These are phyloP conservation scores for Fusarium sp. DNA, from an alignment of 2,329 filamentous ascomycete genomes.

Conservation along the genomic window DNA sequence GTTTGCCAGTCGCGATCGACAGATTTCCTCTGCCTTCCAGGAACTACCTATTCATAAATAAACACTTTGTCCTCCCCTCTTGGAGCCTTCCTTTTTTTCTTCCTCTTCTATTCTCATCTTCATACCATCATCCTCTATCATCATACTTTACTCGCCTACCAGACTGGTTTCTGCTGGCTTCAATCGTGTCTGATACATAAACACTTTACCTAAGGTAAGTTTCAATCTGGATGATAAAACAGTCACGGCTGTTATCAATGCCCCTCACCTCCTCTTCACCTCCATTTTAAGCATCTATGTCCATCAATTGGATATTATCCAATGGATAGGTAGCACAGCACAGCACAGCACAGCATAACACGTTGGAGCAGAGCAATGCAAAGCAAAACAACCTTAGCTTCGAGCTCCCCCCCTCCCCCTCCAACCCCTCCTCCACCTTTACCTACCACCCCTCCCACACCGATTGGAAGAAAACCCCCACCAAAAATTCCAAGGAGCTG, in stretches of 20 bases:
- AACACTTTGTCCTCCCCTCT: conserved; percentile 35
- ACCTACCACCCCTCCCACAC: no score
- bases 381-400: not conserved
- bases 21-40: conserved; percentile 28
- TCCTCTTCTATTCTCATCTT: conserved; percentile 21
- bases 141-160: conserved; percentile 14
- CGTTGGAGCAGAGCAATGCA: not conserved
- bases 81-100: conserved; percentile 1
- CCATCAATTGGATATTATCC: not conserved
- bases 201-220: conserved; percentile 37
- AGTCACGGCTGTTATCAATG: conserved; percentile 31
- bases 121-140: conserved; percentile 5
- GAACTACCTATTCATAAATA: conserved; percentile 28
- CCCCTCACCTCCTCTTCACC: conserved; percentile 9
- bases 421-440: no score
- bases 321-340: not conserved
- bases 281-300: not conserved
- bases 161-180: conserved; percentile 32
- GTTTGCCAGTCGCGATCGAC: conserved; percentile 23
- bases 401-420: conserved; percentile 6
- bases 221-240: conserved; percentile 17
- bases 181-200: conserved; percentile 25
- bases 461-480: no score
- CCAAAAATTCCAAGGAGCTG: no score
- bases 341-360: not conserved